Evolutionary conservation across 1,284 basidiomycete genomes (phyloP).

Genomic region (Ustilago bromivora): DNA sequence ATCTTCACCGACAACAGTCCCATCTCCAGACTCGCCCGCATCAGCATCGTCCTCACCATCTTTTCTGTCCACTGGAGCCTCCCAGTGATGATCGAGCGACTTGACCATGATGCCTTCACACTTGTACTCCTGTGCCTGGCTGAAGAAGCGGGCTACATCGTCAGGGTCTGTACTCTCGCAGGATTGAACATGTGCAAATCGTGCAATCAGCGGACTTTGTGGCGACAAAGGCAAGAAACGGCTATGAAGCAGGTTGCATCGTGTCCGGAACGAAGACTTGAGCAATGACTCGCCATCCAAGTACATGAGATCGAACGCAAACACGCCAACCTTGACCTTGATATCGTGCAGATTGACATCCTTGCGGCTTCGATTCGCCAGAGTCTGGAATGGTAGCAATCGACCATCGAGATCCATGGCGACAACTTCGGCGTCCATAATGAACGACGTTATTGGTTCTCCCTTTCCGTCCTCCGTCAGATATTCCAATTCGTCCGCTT

Average conservation of each 20-base stretch:
- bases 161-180: conserved; percentile 79
- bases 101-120: conserved; percentile 96
- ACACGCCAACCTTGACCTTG: conserved; percentile 67
- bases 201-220: conserved; percentile 74
- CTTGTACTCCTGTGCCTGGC: conserved; percentile 80
- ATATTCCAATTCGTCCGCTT: background rate
- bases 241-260: conserved; percentile 77
- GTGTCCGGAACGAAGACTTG: conserved; percentile 78
- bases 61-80: conserved; percentile 65
- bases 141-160: conserved; percentile 82
- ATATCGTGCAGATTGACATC: conserved; percentile 63
- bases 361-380: conserved; percentile 60
- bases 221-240: conserved; percentile 70
- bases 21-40: conserved; percentile 4
- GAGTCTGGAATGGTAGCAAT: conserved; percentile 66
- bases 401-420: conserved; percentile 57
- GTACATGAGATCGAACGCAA: conserved; percentile 65
- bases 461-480: conserved; percentile 2
- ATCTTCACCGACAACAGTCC: background rate
- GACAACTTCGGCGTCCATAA: conserved; percentile 82
- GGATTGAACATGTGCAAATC: conserved; percentile 81
- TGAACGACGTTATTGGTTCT: conserved; percentile 75
- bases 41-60: conserved; percentile 33
- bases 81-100: conserved; percentile 72
- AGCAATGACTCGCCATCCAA: conserved; percentile 77